Evolutionary conservation across 169 alveolate genomes (phyloP).

Genomic region (Plasmodium malariae): DNA sequence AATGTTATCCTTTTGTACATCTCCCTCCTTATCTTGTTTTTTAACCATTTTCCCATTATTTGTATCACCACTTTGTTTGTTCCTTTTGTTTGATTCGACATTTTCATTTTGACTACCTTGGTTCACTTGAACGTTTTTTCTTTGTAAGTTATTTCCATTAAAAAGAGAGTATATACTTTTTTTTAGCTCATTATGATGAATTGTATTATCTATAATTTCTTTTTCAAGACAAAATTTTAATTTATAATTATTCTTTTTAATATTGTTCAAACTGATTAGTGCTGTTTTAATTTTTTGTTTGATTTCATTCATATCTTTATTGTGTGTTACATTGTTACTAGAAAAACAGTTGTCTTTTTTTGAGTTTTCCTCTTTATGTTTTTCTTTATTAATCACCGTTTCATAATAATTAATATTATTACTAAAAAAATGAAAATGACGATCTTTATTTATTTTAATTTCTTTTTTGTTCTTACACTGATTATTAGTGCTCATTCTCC

Average conservation of each 20-base stretch:
- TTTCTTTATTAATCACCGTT: conserved; percentile 64
- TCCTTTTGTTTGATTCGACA: conserved; percentile 6
- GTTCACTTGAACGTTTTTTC: background rate
- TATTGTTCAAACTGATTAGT: conserved; percentile 54
- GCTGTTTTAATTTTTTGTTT: conserved; percentile 61
- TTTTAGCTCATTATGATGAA: conserved; percentile 74
- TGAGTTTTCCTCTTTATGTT: conserved; percentile 24
- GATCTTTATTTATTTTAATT: conserved; percentile 31
- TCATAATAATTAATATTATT: conserved; percentile 74
- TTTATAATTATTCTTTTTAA: conserved; percentile 73
- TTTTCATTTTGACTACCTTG: conserved; percentile 1
- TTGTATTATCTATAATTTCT: conserved; percentile 74
- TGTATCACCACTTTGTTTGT: background rate
- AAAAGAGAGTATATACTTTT: conserved; percentile 56
- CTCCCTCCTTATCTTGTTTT: background rate
- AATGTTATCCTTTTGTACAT: background rate
- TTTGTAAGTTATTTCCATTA: conserved; percentile 38
- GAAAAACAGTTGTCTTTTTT: conserved; percentile 10
- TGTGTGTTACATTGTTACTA: conserved; percentile 41
- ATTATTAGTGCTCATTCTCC: conserved; percentile 66
- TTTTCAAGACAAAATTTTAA: conserved; percentile 71
- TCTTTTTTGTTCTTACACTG: conserved; percentile 31
- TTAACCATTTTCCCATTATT: conserved; percentile 8
- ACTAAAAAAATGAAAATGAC: conserved; percentile 45
- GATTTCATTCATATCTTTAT: conserved; percentile 63